Evolutionary conservation across 345 rosid genomes (phyloP), one percentile per base, ranked within the genome.

Genomic region (Euphorbia peplus): DNA sequence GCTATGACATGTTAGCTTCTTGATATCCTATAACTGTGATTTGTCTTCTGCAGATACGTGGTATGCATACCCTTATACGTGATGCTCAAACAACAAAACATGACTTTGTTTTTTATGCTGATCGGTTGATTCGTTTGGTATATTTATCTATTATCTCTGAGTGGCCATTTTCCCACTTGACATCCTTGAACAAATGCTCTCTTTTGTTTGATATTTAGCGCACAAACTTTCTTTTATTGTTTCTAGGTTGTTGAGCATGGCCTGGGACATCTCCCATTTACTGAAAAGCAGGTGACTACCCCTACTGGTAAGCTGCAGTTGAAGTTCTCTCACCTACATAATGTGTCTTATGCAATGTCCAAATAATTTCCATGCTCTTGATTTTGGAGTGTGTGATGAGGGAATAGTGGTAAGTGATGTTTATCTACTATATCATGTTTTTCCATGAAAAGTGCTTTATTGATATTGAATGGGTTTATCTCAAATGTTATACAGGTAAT

Each of bases 21-120:
- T 68, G 53, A 32, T 13, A 57, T 56, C 50, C 61, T 10, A 47
- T 57, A 35, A 26, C 69, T 61, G 35, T 62, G 28, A 13, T 51
- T 59, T 68, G 22, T 76, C 16, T 70, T 69, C 28, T 88, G 80
- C 88, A 95, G 99, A 95, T 91, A 78, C 81, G 96, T 71, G 99
- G 99, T 70, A 95, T 95, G 99, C 99, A 95, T 82, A 95, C 99
- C 69, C 96, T 95, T 41, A 88, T 95, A 81, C 99, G 99, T 69
- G 99, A 91, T 80, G 64, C 93, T 77, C 90, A 87, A 79, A 91
- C 89, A 76, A 88, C 97, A 55, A 95, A 88, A 76, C 97, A 95
- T 77, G 97, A 95, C 81, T 95, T 95, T 59, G 90, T 95, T 71
- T 95, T 95, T 69, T 95, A 95, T 82, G 72, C 97, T 80, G 99